Percentiles rank a stretch among this genome's conserved stretches.
Conservation (phyloP, 257 asterid genomes). For the Solanum okadae region DNA sequence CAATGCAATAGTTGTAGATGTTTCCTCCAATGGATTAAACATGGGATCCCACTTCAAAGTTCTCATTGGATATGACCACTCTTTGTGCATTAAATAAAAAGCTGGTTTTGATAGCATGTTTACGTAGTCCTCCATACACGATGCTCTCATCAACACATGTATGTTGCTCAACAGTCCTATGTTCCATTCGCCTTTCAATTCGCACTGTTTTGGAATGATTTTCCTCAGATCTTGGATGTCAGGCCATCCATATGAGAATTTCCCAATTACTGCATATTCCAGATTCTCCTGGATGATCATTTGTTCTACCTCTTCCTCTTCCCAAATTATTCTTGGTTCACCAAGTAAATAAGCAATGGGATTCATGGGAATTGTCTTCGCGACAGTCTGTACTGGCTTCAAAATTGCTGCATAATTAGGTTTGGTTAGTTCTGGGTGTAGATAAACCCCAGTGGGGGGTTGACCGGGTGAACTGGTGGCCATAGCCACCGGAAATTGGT, state of each 20-base stretch:
- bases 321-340: background rate
- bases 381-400: background rate
- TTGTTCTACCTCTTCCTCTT: background rate
- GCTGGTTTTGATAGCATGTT: too few relatives aligned
- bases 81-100: background rate
- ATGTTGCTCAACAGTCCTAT: background rate
- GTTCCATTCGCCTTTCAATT: background rate
- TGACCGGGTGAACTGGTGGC: background rate
- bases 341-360: background rate
- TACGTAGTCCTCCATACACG: too few relatives aligned
- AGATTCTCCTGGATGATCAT: background rate
- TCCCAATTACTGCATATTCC: background rate
- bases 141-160: background rate
- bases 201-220: background rate
- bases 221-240: background rate
- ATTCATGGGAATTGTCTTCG: background rate
- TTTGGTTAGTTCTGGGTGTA: background rate
- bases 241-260: background rate
- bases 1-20: background rate
- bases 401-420: background rate
- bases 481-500: background rate
- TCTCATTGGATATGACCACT: background rate
- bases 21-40: background rate
- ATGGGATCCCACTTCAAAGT: background rate
- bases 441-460: background rate